Conservation (phyloP, 495 filamentous ascomycete genomes). For the Mycothermus thermophilus region DNA sequence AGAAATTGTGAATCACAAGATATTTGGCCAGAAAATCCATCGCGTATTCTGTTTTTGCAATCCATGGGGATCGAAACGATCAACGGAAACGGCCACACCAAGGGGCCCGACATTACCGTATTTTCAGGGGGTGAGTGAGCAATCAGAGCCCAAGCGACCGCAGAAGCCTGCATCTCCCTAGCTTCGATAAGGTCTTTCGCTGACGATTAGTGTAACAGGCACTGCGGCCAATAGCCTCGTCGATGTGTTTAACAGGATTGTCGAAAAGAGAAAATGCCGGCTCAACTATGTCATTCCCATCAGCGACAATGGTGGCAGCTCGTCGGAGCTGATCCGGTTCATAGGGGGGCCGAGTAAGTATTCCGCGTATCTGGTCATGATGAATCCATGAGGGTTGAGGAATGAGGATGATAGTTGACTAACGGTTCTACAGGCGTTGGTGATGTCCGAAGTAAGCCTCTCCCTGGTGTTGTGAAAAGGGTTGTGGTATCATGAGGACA, state of each 20-base stretch:
- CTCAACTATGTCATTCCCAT: constrained; percentile 86
- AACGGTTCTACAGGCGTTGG: constrained; percentile 71
- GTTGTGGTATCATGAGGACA: not conserved
- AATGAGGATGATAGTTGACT: too few species aligned
- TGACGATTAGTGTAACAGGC: constrained; percentile 53
- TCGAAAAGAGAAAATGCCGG: constrained; percentile 52
- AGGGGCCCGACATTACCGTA: constrained; percentile 14
- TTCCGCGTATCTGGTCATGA: too few species aligned
- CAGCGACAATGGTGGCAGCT: constrained; percentile 86
- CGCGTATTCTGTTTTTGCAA: too few species aligned
- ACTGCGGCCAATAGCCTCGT: constrained; percentile 90
- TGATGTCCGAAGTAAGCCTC: constrained; percentile 72
- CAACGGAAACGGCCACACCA: constrained; percentile 4
- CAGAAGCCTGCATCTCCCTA: too few species aligned
- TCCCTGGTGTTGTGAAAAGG: too few species aligned
- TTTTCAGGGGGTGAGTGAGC: constrained; percentile 19
- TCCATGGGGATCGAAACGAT: too few species aligned
- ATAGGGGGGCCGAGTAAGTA: constrained; percentile 63
- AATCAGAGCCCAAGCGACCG: too few species aligned
- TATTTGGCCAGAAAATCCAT: too few species aligned
- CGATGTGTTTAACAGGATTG: constrained; percentile 69
- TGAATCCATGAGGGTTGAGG: too few species aligned
- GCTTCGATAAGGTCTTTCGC: too few species aligned
- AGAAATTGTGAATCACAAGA: not conserved
- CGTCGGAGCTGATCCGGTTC: constrained; percentile 81